Percentiles rank a stretch among this genome's conserved stretches.
Evolutionary conservation across 495 filamentous ascomycete genomes (phyloP).

Genomic region (Thermochaetoides thermophila): DNA sequence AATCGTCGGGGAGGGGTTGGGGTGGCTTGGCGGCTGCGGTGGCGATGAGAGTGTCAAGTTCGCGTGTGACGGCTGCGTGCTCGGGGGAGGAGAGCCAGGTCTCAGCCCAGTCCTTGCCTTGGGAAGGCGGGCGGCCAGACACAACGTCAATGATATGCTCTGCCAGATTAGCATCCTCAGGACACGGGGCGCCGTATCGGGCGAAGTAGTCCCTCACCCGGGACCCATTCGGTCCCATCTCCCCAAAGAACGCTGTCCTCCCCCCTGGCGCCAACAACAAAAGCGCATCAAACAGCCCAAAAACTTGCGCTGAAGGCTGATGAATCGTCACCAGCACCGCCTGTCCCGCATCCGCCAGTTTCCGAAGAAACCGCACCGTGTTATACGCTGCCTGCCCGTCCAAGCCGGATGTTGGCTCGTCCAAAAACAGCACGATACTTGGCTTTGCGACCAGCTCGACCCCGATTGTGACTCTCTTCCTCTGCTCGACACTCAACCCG

Average conservation of each 20-base stretch:
- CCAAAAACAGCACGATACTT: conserved; percentile 57
- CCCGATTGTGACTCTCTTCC: conserved; percentile 65
- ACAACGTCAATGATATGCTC: conserved; percentile 85
- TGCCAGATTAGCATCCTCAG: conserved; percentile 49
- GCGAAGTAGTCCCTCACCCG: conserved; percentile 33
- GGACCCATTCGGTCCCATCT: conserved; percentile 29
- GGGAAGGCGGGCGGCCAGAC: conserved; percentile 35
- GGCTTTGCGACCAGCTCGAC: conserved; percentile 90
- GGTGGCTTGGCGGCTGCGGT: conserved; percentile 16
- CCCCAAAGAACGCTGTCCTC: conserved; percentile 53
- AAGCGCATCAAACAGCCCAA: conserved; percentile 59
- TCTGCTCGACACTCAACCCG: conserved; percentile 31
- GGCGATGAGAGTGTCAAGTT: conserved; percentile 45
- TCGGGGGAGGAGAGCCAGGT: conserved; percentile 61
- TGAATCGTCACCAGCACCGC: conserved; percentile 63
- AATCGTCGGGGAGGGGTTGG: conserved; percentile 16
- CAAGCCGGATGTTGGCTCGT: conserved; percentile 73
- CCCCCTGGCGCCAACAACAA: conserved; percentile 53
- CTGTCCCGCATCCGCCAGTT: conserved; percentile 60
- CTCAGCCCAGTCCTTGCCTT: conserved; percentile 61
- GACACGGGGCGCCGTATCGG: conserved; percentile 53
- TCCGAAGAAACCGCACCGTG: conserved; percentile 71
- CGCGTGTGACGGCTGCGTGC: conserved; percentile 40
- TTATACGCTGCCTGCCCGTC: conserved; percentile 73
- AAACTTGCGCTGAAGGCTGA: conserved; percentile 57